Conservation (phyloP, 371 early-diverging fungal species). For the Synchytrium microbalum region DNA sequence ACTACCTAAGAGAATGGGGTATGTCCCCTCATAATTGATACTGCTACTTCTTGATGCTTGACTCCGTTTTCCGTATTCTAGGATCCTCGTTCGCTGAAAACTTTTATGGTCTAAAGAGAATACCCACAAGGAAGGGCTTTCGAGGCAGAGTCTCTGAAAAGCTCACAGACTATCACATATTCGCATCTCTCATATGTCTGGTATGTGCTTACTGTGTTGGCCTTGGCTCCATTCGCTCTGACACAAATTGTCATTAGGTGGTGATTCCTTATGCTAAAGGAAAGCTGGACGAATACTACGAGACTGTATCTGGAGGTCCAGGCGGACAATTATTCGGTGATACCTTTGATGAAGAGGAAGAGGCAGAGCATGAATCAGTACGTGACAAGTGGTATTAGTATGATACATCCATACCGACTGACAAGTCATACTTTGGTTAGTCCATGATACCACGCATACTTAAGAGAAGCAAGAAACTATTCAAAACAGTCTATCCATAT, state of each 20-base stretch:
- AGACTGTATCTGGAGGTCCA: slow-evolving; percentile 56
- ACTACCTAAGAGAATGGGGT: no score
- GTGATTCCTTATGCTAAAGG: slow-evolving; percentile 68
- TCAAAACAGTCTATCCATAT: slow-evolving; percentile 59
- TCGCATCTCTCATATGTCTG: slow-evolving; percentile 58
- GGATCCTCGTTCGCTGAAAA: no score
- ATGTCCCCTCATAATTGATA: no score
- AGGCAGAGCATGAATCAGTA: slow-evolving; percentile 21
- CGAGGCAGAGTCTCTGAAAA: no score
- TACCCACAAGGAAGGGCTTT: no score
- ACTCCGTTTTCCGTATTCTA: no score
- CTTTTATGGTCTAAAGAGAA: no score
- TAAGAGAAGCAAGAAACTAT: slow-evolving; percentile 28
- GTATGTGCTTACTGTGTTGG: slow-evolving; percentile 25
- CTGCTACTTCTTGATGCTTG: no score
- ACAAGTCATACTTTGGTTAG: no score
- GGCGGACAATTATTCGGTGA: slow-evolving; percentile 60
- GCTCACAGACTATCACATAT: slow-evolving; percentile 44
- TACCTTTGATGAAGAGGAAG: slow-evolving; percentile 30
- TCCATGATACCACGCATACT: no score
- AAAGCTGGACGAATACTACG: slow-evolving; percentile 65
- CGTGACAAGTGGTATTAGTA: neutral
- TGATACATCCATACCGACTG: no score
- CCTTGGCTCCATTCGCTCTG: no score
- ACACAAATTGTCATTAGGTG: slow-evolving; percentile 23